Evolutionary conservation across 305 asterid species (phyloP).

Genomic region (Rubia balearica): DNA sequence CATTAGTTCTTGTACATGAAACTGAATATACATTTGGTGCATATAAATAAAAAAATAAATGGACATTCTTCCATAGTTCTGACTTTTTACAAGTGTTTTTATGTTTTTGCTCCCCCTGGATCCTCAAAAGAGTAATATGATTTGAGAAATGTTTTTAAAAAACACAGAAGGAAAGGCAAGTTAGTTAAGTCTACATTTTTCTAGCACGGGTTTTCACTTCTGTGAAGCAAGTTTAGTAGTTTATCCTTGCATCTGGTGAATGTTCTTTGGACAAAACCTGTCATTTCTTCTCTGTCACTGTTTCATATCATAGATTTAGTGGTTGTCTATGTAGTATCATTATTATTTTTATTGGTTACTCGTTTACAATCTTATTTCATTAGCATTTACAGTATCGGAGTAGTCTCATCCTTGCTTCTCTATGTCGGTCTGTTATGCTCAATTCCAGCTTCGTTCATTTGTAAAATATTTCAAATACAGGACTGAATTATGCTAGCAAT

Average conservation of each 20-base stretch:
- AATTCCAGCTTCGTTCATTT: too few relatives aligned
- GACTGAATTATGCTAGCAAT: background rate
- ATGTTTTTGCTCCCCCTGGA: background rate
- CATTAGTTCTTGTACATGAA: background rate
- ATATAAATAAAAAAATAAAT: background rate
- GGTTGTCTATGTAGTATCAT: background rate
- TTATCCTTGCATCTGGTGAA: too few relatives aligned
- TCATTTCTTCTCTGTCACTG: too few relatives aligned
- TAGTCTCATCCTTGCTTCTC: background rate
- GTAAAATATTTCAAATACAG: too few relatives aligned
- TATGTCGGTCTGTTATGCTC: background rate
- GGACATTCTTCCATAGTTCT: background rate
- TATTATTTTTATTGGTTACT: background rate
- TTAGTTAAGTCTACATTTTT: background rate
- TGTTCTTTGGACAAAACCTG: too few relatives aligned
- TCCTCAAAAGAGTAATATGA: background rate
- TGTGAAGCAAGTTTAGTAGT: too few relatives aligned
- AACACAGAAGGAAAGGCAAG: too few relatives aligned
- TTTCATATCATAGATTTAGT: too few relatives aligned
- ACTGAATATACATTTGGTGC: background rate
- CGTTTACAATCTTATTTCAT: background rate
- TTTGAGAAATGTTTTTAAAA: background rate
- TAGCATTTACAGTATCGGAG: too few relatives aligned
- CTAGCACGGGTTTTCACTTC: too few relatives aligned
- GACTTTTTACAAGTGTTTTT: background rate